Evolutionary conservation across 2,329 filamentous ascomycete species (phyloP).

Genomic region (Kalmusia sp.): DNA sequence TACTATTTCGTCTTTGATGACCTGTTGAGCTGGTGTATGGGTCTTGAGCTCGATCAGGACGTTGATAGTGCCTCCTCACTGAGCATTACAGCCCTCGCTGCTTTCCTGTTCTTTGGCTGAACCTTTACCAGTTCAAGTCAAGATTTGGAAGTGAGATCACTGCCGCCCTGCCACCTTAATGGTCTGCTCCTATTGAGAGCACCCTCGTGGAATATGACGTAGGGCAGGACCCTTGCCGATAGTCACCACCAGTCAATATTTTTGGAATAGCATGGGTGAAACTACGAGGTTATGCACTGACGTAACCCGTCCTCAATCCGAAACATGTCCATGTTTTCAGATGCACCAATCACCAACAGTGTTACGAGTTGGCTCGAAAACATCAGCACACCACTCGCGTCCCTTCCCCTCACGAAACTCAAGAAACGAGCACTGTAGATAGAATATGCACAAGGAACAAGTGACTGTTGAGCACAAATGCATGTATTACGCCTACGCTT

Average conservation of each 20-base stretch:
- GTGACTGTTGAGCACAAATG: conserved; percentile 12
- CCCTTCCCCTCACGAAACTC: too few relatives aligned
- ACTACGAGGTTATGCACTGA: background rate
- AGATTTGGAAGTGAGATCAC: too few relatives aligned
- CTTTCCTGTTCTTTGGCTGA: too few relatives aligned
- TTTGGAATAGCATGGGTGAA: background rate
- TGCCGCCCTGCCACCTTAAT: too few relatives aligned
- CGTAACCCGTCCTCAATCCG: background rate
- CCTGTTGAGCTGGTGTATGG: too few relatives aligned
- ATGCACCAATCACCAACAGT: background rate
- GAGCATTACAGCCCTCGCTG: too few relatives aligned
- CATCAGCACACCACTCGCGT: background rate
- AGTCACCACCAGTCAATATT: background rate
- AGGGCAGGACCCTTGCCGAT: background rate
- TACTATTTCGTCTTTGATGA: too few relatives aligned
- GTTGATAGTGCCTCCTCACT: too few relatives aligned
- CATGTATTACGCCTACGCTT: conserved; percentile 15
- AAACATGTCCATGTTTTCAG: background rate
- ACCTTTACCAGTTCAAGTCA: too few relatives aligned
- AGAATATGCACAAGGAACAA: background rate
- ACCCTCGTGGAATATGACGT: background rate
- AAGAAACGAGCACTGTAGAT: background rate
- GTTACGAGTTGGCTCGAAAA: background rate
- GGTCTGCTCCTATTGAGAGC: too few relatives aligned
- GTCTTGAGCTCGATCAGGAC: too few relatives aligned